Percentiles rank a stretch among this genome's conserved stretches.
These are phyloP conservation scores for Saccharomycopsis amapae DNA, from an alignment of 805 yeast species.

Conservation along the genomic window DNA sequence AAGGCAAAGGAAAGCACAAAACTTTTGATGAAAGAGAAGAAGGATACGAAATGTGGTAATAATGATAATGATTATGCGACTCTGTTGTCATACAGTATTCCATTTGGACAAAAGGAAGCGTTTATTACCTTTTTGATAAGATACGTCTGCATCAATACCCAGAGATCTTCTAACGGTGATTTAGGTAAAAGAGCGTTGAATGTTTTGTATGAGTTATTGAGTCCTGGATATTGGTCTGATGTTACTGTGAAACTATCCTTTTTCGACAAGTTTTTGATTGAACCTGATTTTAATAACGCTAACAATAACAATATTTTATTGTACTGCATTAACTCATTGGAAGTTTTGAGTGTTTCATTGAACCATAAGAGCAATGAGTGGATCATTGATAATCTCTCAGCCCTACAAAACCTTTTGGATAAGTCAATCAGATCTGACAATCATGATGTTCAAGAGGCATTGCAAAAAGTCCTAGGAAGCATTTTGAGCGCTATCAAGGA, in stretches of 20 bases:
- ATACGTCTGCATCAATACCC: constrained; percentile 79
- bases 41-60: constrained; percentile 13
- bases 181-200: constrained; percentile 77
- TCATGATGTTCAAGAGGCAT: constrained; percentile 78
- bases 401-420: constrained; percentile 73
- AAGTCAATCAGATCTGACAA: constrained; percentile 78
- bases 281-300: constrained; percentile 49
- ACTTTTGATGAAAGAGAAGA: neutral
- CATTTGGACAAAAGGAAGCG: constrained; percentile 78
- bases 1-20: constrained; percentile 5
- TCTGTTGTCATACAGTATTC: constrained; percentile 50
- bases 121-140: constrained; percentile 84
- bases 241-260: constrained; percentile 79
- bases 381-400: constrained; percentile 65
- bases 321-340: constrained; percentile 83
- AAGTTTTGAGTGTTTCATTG: constrained; percentile 76
- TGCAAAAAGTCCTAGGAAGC: constrained; percentile 66
- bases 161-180: constrained; percentile 75
- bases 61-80: constrained; percentile 31
- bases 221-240: constrained; percentile 77
- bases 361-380: constrained; percentile 74
- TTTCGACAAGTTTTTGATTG: constrained; percentile 79
- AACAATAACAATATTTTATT: constrained; percentile 52
- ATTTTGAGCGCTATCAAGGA: constrained; percentile 59
- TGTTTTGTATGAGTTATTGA: constrained; percentile 65